These are phyloP conservation scores for Neoascochyta sp. DNA, from an alignment of 2,329 filamentous ascomycete species.

Conservation along the genomic window DNA sequence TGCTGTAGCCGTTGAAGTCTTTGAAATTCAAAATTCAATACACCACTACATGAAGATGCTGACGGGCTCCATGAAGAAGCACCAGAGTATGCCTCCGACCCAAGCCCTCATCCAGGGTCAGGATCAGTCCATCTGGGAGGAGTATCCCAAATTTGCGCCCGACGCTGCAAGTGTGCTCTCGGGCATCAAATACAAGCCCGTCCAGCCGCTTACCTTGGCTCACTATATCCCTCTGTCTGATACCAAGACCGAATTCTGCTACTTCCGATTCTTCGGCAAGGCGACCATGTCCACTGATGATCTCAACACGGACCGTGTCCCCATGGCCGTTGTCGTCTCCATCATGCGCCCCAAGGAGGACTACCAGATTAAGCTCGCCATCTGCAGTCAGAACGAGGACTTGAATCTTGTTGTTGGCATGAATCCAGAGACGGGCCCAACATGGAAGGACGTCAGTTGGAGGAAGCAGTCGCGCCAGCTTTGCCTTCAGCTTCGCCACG, in stretches of 20 bases:
- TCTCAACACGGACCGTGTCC: constrained; percentile 60
- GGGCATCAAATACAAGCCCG: constrained; percentile 24
- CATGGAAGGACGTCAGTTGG: constrained; percentile 82
- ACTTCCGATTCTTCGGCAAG: constrained; percentile 72
- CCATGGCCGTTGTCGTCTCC: constrained; percentile 71
- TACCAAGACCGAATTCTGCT: constrained; percentile 68
- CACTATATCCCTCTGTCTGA: constrained; percentile 76
- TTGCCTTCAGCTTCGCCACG: constrained; percentile 67
- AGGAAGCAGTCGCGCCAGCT: constrained; percentile 63
- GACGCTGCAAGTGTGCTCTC: constrained; percentile 65
- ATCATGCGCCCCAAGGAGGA: constrained; percentile 68
- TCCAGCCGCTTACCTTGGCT: constrained; percentile 48
- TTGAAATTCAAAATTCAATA: constrained; percentile 54
- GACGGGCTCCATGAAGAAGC: constrained; percentile 77
- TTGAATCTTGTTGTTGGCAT: constrained; percentile 71
- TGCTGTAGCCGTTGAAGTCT: constrained; percentile 43
- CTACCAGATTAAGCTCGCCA: constrained; percentile 65
- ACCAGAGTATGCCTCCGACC: constrained; percentile 66
- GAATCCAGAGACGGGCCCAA: constrained; percentile 63
- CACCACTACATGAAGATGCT: constrained; percentile 68
- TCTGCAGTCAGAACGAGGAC: constrained; percentile 75
- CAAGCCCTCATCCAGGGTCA: constrained; percentile 69
- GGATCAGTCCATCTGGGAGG: constrained; percentile 77
- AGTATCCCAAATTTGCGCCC: constrained; percentile 69
- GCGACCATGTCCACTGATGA: constrained; percentile 71